Base-by-base conservation (phyloP, 805 yeast species). In the Metschnikowia chrysomelidarum region DNA sequence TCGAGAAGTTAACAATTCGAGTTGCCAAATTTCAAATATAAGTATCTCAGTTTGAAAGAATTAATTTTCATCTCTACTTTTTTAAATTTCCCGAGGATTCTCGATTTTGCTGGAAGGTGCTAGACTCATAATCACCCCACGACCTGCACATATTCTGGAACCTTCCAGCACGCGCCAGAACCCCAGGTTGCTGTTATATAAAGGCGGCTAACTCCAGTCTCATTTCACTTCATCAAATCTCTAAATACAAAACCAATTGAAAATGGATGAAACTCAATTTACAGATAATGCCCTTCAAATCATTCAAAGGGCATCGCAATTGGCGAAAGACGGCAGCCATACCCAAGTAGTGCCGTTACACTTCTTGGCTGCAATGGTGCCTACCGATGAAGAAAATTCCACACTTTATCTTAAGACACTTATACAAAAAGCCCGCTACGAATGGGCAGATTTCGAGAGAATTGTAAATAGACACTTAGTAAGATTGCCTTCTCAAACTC, bases 201-300 rank as follows among this genome's bases (percentile, higher is more conserved):
- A 32, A 21, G 27, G 8, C 15, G 22, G 30, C 22, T 29, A 15
- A 26, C 19, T 19, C 16, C 13, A 23, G n/a, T n/a, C n/a, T n/a
- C n/a, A n/a, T n/a, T n/a, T n/a, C n/a, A n/a, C n/a, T n/a, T n/a
- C n/a, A n/a, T n/a, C n/a, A n/a, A n/a, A 11, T 16, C 16, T 15
- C 5, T n/a, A 7, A 23, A 30, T 11, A 11, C 14, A 30, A 5
- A 15, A 27, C 8, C 18, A 15, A 15, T 8, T 20, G 5, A 23
- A 30, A 5, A 53, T 78, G 82, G 82, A 78, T 56, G 76, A 76
- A 51, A 61, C 89, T 40, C 89, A 87, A 71, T 85, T 87, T 50
- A 93, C 98, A 43, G 98, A 93, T 60, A 85, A 93, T 60, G 98
- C 97, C 27, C 76, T 87, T 51, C 80, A 75, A 36, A 76, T 91